These are phyloP conservation scores for Wickerhamomyces rabaulensis DNA, from an alignment of 805 yeast species.

Conservation along the genomic window DNA sequence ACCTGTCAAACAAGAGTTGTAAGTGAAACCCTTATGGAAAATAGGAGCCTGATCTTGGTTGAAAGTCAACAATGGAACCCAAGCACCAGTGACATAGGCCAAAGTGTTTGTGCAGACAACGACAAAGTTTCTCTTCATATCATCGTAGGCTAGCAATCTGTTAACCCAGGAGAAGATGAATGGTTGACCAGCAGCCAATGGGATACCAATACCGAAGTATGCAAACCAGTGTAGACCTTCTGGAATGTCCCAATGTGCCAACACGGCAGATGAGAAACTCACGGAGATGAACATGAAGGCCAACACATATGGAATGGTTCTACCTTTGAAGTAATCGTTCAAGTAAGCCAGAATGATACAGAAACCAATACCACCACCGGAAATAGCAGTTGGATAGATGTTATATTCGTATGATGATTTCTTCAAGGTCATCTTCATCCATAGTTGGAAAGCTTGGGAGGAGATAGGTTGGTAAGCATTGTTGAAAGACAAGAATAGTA, in stretches of 20 bases:
- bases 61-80: constrained; percentile 38
- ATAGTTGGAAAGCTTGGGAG: constrained; percentile 39
- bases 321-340: constrained; percentile 32
- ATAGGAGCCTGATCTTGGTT: constrained; percentile 30
- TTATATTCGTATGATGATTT: constrained; percentile 32
- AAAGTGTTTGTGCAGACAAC: constrained; percentile 37
- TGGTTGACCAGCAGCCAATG: constrained; percentile 50
- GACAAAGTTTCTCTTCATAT: constrained; percentile 28
- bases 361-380: constrained; percentile 34
- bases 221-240: constrained; percentile 45
- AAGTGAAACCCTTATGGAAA: constrained; percentile 34
- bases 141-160: constrained; percentile 32
- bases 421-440: constrained; percentile 36
- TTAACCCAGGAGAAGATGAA: constrained; percentile 54
- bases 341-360: constrained; percentile 32
- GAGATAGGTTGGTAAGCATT: constrained; percentile 22
- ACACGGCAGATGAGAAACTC: constrained; percentile 36
- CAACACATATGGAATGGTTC: constrained; percentile 32
- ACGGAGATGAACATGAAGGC: constrained; percentile 32
- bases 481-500: constrained; percentile 13
- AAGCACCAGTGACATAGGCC: constrained; percentile 37
- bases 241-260: constrained; percentile 44
- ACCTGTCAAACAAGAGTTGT: constrained; percentile 29
- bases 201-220: constrained; percentile 43
- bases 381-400: constrained; percentile 34